These are phyloP conservation scores for Penicillium sp. DNA, from an alignment of 2,329 filamentous ascomycete genomes.

Conservation along the genomic window DNA sequence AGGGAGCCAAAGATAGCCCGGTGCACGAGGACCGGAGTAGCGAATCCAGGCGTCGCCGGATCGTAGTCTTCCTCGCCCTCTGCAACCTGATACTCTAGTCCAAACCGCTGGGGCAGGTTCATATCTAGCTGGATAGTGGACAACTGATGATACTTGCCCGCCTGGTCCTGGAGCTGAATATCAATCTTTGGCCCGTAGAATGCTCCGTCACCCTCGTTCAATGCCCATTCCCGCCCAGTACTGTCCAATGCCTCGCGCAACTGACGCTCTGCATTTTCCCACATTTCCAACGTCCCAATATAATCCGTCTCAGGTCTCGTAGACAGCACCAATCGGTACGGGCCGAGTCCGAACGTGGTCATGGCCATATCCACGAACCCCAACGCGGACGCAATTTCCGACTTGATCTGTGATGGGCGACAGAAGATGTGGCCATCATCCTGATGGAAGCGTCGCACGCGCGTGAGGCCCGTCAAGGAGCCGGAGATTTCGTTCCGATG, in stretches of 20 bases:
- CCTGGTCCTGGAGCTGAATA: slow-evolving; percentile 75
- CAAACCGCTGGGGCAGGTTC: slow-evolving; percentile 81
- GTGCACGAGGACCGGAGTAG: slow-evolving; percentile 79
- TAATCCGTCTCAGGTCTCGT: slow-evolving; percentile 76
- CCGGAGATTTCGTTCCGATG: slow-evolving; percentile 86
- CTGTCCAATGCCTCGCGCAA: slow-evolving; percentile 65
- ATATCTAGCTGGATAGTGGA: slow-evolving; percentile 90
- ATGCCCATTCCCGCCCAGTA: slow-evolving; percentile 68
- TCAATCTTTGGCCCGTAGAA: slow-evolving; percentile 95
- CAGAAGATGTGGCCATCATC: slow-evolving; percentile 93
- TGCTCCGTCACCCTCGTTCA: slow-evolving; percentile 82
- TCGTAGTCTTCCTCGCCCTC: slow-evolving; percentile 48
- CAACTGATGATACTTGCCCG: slow-evolving; percentile 85
- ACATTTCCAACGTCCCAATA: slow-evolving; percentile 74
- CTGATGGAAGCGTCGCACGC: slow-evolving; percentile 85
- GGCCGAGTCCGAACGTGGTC: slow-evolving; percentile 68
- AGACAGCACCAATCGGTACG: slow-evolving; percentile 76
- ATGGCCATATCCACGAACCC: slow-evolving; percentile 76
- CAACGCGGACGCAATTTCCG: slow-evolving; percentile 73
- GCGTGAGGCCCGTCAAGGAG: slow-evolving; percentile 77
- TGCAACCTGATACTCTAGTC: slow-evolving; percentile 68
- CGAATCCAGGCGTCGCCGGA: slow-evolving; percentile 56
- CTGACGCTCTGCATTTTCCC: slow-evolving; percentile 69
- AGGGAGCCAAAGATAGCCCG: slow-evolving; percentile 82
- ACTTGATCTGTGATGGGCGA: slow-evolving; percentile 71